phyloP scores from a whole-genome alignment of 345 rosid genomes.

The Mangifera indica region DNA sequence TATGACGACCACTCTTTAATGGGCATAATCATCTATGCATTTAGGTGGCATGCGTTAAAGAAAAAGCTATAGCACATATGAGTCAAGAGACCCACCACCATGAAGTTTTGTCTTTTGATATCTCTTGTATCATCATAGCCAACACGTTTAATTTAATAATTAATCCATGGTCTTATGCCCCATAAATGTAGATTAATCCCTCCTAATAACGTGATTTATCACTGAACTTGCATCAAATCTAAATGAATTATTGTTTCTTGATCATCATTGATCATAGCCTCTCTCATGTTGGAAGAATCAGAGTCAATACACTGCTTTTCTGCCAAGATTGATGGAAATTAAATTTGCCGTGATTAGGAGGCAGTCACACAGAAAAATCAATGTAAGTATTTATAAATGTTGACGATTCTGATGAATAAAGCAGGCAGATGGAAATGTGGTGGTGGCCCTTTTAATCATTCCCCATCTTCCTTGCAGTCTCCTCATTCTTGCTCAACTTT shows the following conservation, averaged over 20 bases:
- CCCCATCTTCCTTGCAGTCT: conserved; percentile 17
- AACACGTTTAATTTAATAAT: not conserved
- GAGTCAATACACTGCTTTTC: not conserved
- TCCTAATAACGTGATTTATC: not conserved
- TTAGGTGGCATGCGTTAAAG: conserved; percentile 26
- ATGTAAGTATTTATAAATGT: conserved; percentile 24
- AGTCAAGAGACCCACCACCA: conserved; percentile 35
- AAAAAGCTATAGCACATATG: conserved; percentile 10
- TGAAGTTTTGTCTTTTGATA: conserved; percentile 21
- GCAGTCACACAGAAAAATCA: conserved; percentile 24
- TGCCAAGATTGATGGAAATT: conserved; percentile 34
- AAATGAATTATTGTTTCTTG: not conserved
- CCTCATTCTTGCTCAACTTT: conserved; percentile 14
- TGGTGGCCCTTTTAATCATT: conserved; percentile 39
- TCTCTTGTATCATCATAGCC: conserved; percentile 5
- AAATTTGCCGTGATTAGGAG: conserved; percentile 24
- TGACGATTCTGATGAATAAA: conserved; percentile 16
- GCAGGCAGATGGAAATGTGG: conserved; percentile 18
- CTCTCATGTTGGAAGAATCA: conserved; percentile 6
- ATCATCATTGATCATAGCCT: not conserved
- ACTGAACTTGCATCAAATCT: not conserved
- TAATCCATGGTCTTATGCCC: conserved; percentile 6
- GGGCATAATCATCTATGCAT: conserved; percentile 15
- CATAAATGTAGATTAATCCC: not conserved
- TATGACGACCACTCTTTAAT: conserved; percentile 5